These are phyloP conservation scores for Trichoderma arundinaceum DNA, from an alignment of 2,329 filamentous ascomycete species.

Conservation along the genomic window DNA sequence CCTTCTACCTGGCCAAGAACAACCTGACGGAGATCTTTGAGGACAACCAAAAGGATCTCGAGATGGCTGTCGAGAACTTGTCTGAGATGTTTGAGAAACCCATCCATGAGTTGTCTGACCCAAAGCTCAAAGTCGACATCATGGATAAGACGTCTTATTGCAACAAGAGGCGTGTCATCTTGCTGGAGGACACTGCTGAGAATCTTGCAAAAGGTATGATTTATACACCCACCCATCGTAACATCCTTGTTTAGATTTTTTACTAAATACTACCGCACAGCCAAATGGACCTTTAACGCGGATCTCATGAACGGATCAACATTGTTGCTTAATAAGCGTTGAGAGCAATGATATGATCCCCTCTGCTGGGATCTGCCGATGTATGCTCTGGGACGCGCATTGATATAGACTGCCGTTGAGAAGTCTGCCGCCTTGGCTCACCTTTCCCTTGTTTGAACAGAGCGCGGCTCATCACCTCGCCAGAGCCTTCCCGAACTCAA, in stretches of 20 bases:
- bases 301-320: slow-evolving; percentile 32
- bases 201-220: slow-evolving; percentile 80
- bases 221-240: neutral
- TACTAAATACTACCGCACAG: slow-evolving; percentile 43
- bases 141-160: slow-evolving; percentile 99
- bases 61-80: slow-evolving; percentile 94
- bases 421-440: neutral
- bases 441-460: no score
- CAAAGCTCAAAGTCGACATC: slow-evolving; percentile 97
- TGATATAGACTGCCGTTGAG: neutral
- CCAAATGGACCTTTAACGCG: slow-evolving; percentile 54
- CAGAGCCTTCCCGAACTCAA: neutral
- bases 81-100: slow-evolving; percentile 99
- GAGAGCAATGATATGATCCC: neutral
- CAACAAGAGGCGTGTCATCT: slow-evolving; percentile 85
- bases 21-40: slow-evolving; percentile 98
- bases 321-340: slow-evolving; percentile 29
- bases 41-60: slow-evolving; percentile 96
- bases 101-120: slow-evolving; percentile 77
- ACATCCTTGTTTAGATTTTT: neutral
- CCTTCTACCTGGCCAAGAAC: slow-evolving; percentile 94
- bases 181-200: slow-evolving; percentile 90
- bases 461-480: no score
- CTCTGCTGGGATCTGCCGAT: neutral
- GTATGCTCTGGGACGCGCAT: neutral